These are phyloP conservation scores for Fusarium anguioides DNA, from an alignment of 2,329 filamentous ascomycete species.

Conservation along the genomic window DNA sequence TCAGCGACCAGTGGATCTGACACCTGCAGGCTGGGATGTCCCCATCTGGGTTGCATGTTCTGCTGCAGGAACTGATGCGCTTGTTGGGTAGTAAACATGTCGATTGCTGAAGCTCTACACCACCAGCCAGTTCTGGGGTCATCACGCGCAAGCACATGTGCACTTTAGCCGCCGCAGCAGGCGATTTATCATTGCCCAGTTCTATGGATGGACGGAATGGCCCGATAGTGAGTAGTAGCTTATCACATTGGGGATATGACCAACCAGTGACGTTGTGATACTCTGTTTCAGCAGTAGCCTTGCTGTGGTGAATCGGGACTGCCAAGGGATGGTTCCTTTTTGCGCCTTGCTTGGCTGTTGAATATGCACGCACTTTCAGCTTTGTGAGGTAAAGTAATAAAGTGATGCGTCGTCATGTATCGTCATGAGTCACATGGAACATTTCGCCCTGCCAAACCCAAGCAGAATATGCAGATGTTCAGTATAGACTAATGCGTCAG, in stretches of 20 bases:
- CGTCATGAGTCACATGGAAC: slow-evolving; percentile 31
- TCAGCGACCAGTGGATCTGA: slow-evolving; percentile 37
- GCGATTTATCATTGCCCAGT: not conserved
- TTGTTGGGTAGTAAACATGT: slow-evolving; percentile 21
- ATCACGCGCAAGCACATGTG: slow-evolving; percentile 33
- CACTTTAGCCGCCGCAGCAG: slow-evolving; percentile 12
- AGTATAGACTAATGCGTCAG: slow-evolving; percentile 18
- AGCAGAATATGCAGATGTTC: not conserved
- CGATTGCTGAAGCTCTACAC: slow-evolving; percentile 39
- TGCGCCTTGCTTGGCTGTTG: slow-evolving; percentile 19
- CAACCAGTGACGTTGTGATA: slow-evolving; percentile 35
- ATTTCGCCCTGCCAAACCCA: slow-evolving; percentile 23
- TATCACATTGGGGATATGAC: slow-evolving; percentile 21
- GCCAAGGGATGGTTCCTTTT: slow-evolving; percentile 32
- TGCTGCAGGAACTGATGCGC: slow-evolving; percentile 40
- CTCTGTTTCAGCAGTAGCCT: slow-evolving; percentile 26
- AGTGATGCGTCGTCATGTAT: too few species aligned
- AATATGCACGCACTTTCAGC: not conserved
- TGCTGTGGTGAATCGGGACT: slow-evolving; percentile 13
- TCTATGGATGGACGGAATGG: slow-evolving; percentile 25
- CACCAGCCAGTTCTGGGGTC: slow-evolving; percentile 15
- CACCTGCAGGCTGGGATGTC: slow-evolving; percentile 35
- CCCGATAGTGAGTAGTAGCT: slow-evolving; percentile 21
- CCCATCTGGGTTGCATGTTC: slow-evolving; percentile 36
- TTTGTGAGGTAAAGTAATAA: too few species aligned